Evolutionary conservation across 1,139 yeast genomes (phyloP), one percentile per base, ranked within the genome.

Genomic region (Debaryomycetaceae sp.): DNA sequence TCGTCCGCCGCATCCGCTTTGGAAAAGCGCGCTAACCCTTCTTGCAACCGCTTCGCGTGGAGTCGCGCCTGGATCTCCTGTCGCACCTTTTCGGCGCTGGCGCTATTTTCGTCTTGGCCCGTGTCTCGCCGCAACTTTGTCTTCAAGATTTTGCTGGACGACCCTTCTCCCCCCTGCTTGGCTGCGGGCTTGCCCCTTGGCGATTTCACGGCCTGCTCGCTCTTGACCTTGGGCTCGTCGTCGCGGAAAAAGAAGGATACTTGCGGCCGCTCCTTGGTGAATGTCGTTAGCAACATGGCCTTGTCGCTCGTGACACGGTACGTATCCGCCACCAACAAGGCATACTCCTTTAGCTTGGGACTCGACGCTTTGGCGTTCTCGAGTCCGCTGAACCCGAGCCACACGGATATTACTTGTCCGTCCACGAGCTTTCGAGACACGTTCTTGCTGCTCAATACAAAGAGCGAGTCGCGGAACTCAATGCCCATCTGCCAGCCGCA

Each of bases 401-500:
- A 73, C 33, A 90, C 57, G 27, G 85, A 77, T 33, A 86, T 67
- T 12, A 86, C 75, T 49, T 85, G 79, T 23, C 90, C 90, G 38
- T 75, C 78, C 34, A 66, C 67, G 34, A 90, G 59, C 18, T 53
- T 58, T 41, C 93, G 68, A n/a, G n/a, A n/a, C 26, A 77, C 83
- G 50, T 75, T 81, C 46, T 83, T 87, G 16, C 69, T 63, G 45
- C 81, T 83, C 34, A 90, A 60, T 19, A 86, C 65, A 39, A 82
- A 73, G 2, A 78, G 60, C 0, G 90, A 70, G 50, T 87, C 96
- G 52, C 95, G 72, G 48, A 83, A 85, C 48, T 86, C 96, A 40
- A 90, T 71, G 33, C 98, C 98, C 38, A 82, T 77, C 34, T 85
- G 65, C 73, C 93, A 83, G 32, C 98, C 98, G 39, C 81, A 72